Evolutionary conservation across 441 rosid genomes (phyloP).

Genomic region (Populus tomentosa): DNA sequence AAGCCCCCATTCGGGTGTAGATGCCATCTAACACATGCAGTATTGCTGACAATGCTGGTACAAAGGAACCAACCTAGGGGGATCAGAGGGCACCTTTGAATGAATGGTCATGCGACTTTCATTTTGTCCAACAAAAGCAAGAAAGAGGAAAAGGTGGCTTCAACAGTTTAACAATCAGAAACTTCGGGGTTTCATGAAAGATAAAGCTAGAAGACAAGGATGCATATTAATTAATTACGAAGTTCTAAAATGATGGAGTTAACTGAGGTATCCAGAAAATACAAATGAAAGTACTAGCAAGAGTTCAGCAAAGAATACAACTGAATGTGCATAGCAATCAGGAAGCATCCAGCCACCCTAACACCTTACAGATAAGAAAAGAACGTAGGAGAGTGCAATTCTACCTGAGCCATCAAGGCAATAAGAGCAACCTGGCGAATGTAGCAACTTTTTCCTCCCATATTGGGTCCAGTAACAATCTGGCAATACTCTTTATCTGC

Average conservation of each 20-base stretch:
- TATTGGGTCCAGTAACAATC: constrained; percentile 93
- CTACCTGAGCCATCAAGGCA: constrained; percentile 92
- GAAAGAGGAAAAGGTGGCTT: not conserved
- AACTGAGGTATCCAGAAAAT: not conserved
- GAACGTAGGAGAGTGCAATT: not conserved
- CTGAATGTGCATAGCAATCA: not conserved
- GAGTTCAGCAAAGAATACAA: not conserved
- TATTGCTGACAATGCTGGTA: constrained; percentile 77
- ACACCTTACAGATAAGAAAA: not conserved
- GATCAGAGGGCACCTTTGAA: constrained; percentile 26
- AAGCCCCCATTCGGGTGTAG: constrained; percentile 91
- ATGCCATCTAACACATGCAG: constrained; percentile 78
- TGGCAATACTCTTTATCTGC: constrained; percentile 68
- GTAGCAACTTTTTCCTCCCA: constrained; percentile 98
- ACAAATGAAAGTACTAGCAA: not conserved
- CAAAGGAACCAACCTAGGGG: constrained; percentile 89
- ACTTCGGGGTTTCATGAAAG: not conserved
- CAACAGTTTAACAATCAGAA: not conserved
- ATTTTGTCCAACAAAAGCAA: constrained; percentile 11
- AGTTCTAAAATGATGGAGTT: not conserved
- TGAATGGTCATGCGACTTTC: constrained; percentile 7
- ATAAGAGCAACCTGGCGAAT: constrained; percentile 94
- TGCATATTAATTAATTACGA: not conserved
- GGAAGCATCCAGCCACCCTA: not conserved
- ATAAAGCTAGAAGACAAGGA: not conserved